These are phyloP conservation scores for Phytophthora ohioensis DNA, from an alignment of 352 stramenopile genomes.

Conservation along the genomic window DNA sequence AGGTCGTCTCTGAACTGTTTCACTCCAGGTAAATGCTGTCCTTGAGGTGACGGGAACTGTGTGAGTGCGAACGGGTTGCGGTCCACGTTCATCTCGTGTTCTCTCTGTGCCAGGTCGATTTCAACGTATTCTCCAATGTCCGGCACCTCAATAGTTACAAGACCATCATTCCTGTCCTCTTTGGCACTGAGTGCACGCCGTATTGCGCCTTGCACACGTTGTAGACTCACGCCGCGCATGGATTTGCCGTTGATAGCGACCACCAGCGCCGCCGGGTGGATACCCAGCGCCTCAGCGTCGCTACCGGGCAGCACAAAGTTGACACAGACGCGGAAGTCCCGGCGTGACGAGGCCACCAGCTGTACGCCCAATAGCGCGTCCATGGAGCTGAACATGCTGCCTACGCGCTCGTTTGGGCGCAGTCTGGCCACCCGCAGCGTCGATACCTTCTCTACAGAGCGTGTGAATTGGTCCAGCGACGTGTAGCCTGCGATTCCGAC, in stretches of 20 bases:
- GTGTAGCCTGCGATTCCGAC: constrained; percentile 21
- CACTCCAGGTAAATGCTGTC: constrained; percentile 67
- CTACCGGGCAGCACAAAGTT: constrained; percentile 70
- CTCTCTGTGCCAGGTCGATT: constrained; percentile 71
- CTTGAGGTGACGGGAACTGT: constrained; percentile 75
- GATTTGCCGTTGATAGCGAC: constrained; percentile 64
- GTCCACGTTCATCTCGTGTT: constrained; percentile 75
- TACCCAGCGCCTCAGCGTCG: constrained; percentile 54
- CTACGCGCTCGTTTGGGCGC: constrained; percentile 32
- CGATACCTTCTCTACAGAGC: constrained; percentile 60
- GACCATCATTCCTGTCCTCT: constrained; percentile 19
- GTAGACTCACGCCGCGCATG: constrained; percentile 57
- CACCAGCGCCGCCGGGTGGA: constrained; percentile 66
- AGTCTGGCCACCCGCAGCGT: constrained; percentile 51
- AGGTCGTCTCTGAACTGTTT: constrained; percentile 57
- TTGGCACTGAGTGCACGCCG: constrained; percentile 35
- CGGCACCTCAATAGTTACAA: constrained; percentile 38
- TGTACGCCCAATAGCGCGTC: constrained; percentile 65
- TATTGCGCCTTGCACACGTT: constrained; percentile 60
- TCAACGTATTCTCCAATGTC: constrained; percentile 40
- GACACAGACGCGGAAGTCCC: constrained; percentile 71
- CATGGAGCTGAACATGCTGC: constrained; percentile 58
- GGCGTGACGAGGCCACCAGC: constrained; percentile 61
- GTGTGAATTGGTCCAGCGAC: constrained; percentile 51
- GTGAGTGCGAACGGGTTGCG: constrained; percentile 75